Percentiles rank a stretch among this genome's conserved stretches.
Conservation (phyloP, 441 rosid species). For the Aleurites moluccanus region DNA sequence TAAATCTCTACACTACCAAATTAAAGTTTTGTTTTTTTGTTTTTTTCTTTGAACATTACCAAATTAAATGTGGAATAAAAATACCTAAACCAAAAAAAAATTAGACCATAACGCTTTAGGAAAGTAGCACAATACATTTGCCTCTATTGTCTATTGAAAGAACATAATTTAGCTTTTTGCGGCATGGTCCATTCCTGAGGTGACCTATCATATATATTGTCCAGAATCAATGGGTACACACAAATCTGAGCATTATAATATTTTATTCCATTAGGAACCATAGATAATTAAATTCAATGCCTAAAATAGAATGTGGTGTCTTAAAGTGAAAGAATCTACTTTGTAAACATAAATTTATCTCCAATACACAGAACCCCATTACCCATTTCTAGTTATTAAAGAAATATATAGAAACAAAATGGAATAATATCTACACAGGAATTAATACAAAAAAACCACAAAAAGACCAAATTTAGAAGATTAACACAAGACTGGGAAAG, state of each 20-base stretch:
- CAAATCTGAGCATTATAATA: conserved; percentile 10
- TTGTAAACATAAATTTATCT: conserved; percentile 30
- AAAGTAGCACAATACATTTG: not conserved
- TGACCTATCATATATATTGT: conserved; percentile 18
- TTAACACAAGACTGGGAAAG: conserved; percentile 13
- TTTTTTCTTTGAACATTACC: not conserved
- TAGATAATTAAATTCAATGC: conserved; percentile 21
- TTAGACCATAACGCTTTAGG: not conserved
- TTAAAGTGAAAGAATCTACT: conserved; percentile 33
- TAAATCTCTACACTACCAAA: too few species aligned
- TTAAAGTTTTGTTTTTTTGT: too few species aligned
- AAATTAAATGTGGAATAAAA: not conserved
- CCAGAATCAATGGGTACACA: conserved; percentile 17
- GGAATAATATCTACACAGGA: not conserved
- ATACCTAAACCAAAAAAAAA: not conserved
- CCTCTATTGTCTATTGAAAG: not conserved
- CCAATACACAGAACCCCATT: conserved; percentile 19
- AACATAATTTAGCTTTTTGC: conserved; percentile 9
- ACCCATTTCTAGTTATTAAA: conserved; percentile 1
- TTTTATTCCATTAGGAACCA: conserved; percentile 12
- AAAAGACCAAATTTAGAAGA: conserved; percentile 4
- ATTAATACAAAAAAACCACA: not conserved
- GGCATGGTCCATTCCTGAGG: conserved; percentile 23
- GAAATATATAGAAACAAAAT: not conserved
- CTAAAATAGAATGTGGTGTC: conserved; percentile 35